phyloP scores from a whole-genome alignment of 306 rosid genomes.

The Pachyrhizus erosus region DNA sequence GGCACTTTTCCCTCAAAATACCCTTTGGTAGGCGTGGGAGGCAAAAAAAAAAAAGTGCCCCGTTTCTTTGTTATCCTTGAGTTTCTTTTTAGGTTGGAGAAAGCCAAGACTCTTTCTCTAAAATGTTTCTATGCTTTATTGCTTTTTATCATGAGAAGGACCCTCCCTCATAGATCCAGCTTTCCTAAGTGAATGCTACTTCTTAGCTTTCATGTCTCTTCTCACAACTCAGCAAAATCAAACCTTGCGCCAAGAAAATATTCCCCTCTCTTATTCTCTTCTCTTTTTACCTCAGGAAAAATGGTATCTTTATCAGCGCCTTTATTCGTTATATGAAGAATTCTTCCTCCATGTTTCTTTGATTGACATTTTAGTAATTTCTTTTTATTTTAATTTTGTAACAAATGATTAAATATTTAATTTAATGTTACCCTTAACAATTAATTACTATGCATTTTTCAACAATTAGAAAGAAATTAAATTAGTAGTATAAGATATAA shows the following conservation, averaged over 20 bases:
- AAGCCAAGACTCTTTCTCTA: conserved; percentile 51
- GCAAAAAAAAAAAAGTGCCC: conserved; percentile 43
- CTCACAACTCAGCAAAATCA: conserved; percentile 20
- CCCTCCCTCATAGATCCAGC: conserved; percentile 28
- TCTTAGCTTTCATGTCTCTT: conserved; percentile 18
- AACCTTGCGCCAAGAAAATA: conserved; percentile 34
- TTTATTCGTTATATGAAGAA: conserved; percentile 13
- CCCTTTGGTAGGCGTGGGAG: conserved; percentile 67
- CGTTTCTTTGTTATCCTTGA: conserved; percentile 30
- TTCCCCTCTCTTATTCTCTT: conserved; percentile 20
- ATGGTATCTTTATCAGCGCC: conserved; percentile 10
- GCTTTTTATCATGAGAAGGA: conserved; percentile 41
- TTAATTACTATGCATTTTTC: too few relatives aligned
- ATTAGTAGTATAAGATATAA: too few relatives aligned
- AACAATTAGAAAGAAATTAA: too few relatives aligned
- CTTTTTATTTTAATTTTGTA: too few relatives aligned
- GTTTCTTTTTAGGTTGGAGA: conserved; percentile 29
- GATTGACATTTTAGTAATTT: background rate
- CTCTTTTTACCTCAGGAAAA: background rate
- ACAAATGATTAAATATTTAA: too few relatives aligned
- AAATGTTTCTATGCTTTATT: conserved; percentile 38
- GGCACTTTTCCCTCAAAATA: conserved; percentile 3
- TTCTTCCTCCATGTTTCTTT: background rate
- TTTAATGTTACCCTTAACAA: background rate
- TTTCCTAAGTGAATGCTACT: conserved; percentile 37